Conservation (phyloP, 257 asterid species). For the Nicotiana tomentosiformis region DNA sequence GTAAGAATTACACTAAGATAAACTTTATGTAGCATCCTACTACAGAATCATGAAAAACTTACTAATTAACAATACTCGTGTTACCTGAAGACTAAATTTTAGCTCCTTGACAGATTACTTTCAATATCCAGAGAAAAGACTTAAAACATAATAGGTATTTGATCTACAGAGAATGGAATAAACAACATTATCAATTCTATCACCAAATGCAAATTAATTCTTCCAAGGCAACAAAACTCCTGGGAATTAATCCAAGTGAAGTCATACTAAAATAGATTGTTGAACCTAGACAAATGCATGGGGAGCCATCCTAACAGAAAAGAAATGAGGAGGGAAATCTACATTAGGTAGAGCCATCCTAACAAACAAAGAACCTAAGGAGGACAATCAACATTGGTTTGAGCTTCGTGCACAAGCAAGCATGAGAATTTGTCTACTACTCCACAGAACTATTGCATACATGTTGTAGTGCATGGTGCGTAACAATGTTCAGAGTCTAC, state of each 20-base stretch:
- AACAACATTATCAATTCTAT: not conserved
- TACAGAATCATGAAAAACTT: not conserved
- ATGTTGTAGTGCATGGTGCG: not conserved
- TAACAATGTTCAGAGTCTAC: not conserved
- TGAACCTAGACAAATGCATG: not conserved
- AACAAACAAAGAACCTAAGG: not conserved
- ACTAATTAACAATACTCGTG: not conserved
- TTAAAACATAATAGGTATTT: not conserved
- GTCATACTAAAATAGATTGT: not conserved
- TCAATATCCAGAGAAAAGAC: not conserved
- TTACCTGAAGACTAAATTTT: not conserved
- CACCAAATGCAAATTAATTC: not conserved
- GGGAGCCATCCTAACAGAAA: not conserved
- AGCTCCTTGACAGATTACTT: not conserved
- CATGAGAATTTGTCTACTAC: not conserved
- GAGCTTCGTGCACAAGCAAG: not conserved
- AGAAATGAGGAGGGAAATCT: not conserved
- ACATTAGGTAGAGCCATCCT: not conserved
- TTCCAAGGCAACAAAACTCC: not conserved
- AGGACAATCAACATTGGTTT: not conserved
- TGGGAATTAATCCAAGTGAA: not conserved
- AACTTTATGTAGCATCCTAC: not conserved
- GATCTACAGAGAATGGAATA: not conserved
- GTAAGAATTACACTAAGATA: not conserved
- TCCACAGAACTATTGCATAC: not conserved